Conservation (phyloP, 129 eudicot species). For the Ambrosia artemisiifolia region DNA sequence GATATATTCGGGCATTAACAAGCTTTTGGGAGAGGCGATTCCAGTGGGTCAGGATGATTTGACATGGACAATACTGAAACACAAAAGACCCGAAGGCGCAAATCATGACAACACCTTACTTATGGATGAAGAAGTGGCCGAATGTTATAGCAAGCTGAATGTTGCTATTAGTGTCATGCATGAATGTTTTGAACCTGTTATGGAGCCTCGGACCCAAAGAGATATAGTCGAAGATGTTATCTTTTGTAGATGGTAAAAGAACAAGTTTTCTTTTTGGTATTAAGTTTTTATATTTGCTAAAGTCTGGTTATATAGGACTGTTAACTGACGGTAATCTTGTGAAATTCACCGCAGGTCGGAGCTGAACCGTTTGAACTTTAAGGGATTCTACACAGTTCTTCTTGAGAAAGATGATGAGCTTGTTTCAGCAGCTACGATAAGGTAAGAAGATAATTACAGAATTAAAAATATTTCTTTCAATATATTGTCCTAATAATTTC, state of each 20-base stretch:
- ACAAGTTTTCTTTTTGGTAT: neutral
- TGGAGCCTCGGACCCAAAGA: constrained; percentile 69
- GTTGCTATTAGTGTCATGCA: constrained; percentile 85
- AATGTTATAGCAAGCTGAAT: constrained; percentile 67
- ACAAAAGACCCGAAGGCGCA: constrained; percentile 29
- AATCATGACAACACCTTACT: constrained; percentile 21
- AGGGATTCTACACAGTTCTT: constrained; percentile 78
- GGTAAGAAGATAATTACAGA: constrained; percentile 38
- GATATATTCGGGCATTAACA: constrained; percentile 57
- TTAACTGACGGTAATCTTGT: constrained; percentile 9
- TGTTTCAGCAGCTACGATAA: constrained; percentile 67
- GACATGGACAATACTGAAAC: constrained; percentile 73
- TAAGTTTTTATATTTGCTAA: too few species aligned
- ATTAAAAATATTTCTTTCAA: neutral
- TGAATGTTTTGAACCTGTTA: constrained; percentile 89
- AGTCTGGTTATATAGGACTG: neutral
- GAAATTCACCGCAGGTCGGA: constrained; percentile 57
- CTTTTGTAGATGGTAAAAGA: constrained; percentile 63
- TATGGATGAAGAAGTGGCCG: constrained; percentile 39
- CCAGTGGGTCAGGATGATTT: constrained; percentile 59
- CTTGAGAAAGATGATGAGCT: constrained; percentile 89
- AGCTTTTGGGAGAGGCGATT: constrained; percentile 61
- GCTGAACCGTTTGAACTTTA: constrained; percentile 78
- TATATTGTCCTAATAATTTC: constrained; percentile 9
- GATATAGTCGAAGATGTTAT: constrained; percentile 89